Evolutionary conservation across 2,329 filamentous ascomycete species (phyloP).

Genomic region (Mycosphaerella arachidis): DNA sequence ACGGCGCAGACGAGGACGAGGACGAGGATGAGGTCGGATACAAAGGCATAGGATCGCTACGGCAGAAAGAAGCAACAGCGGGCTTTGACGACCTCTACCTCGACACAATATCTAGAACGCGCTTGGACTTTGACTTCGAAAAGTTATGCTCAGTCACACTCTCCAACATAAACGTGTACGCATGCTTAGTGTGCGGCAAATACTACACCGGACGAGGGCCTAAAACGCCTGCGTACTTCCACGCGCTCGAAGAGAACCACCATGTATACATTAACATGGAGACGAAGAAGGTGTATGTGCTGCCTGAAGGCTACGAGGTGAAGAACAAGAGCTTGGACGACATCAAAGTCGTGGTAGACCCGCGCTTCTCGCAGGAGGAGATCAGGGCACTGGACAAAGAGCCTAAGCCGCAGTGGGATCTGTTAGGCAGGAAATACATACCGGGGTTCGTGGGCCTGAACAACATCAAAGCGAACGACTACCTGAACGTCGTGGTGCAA

Average conservation of each 20-base stretch:
- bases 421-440: constrained; percentile 78
- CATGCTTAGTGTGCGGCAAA: constrained; percentile 93
- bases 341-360: constrained; percentile 96
- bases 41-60: constrained; percentile 41
- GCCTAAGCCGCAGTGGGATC: constrained; percentile 64
- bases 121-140: constrained; percentile 97
- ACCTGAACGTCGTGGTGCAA: constrained; percentile 92
- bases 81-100: constrained; percentile 96
- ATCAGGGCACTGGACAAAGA: constrained; percentile 71
- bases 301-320: constrained; percentile 96
- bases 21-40: constrained; percentile 30
- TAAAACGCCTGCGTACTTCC: constrained; percentile 95
- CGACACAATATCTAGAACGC: constrained; percentile 88
- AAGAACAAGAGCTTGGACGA: constrained; percentile 91
- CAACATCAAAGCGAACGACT: constrained; percentile 99
- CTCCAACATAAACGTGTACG: constrained; percentile 98
- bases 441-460: constrained; percentile 98
- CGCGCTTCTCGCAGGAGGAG: constrained; percentile 73
- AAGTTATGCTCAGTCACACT: constrained; percentile 95
- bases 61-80: constrained; percentile 73
- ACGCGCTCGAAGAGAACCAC: constrained; percentile 89
- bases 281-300: constrained; percentile 81
- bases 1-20: constrained; percentile 34
- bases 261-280: constrained; percentile 99
- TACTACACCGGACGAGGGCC: constrained; percentile 93